Conservation (phyloP, 1,139 yeast species). For the Meyerozyma elateridarum region DNA sequence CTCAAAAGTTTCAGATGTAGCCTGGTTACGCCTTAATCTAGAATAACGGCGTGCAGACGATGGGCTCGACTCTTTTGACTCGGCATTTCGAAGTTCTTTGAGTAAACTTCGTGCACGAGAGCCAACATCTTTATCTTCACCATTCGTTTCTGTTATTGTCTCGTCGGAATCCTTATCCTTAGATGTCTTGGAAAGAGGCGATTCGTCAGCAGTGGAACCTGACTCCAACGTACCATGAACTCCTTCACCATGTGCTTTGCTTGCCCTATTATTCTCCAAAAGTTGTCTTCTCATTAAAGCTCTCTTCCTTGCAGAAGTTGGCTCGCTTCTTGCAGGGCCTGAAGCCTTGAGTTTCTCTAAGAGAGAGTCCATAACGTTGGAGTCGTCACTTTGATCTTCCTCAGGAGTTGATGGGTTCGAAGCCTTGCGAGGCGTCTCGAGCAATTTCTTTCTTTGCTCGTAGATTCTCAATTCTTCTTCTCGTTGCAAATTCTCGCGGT, state of each 20-base stretch:
- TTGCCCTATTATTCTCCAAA: constrained; percentile 31
- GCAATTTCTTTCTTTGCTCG: constrained; percentile 64
- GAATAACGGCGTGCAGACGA: constrained; percentile 39
- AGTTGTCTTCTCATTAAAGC: constrained; percentile 70
- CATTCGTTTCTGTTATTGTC: too few relatives aligned
- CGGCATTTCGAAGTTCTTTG: constrained; percentile 48
- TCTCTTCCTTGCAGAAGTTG: constrained; percentile 74
- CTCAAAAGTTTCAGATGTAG: too few relatives aligned
- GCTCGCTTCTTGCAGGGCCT: constrained; percentile 68
- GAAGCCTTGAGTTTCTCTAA: constrained; percentile 70
- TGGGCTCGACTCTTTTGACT: constrained; percentile 14
- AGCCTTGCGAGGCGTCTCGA: constrained; percentile 36
- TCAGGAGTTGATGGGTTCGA: too few relatives aligned
- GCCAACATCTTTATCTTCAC: constrained; percentile 45
- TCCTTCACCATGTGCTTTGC: too few relatives aligned
- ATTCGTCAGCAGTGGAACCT: constrained; percentile 9
- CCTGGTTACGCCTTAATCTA: too few relatives aligned
- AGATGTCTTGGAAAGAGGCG: constrained; percentile 4
- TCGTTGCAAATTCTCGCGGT: constrained; percentile 65
- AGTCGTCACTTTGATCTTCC: constrained; percentile 28
- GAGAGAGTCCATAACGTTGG: constrained; percentile 69
- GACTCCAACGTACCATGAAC: constrained; percentile 9
- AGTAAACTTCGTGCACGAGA: constrained; percentile 57
- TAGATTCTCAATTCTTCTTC: constrained; percentile 80
- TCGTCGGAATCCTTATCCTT: constrained; percentile 10